A percentile compares a stretch with the other conserved stretches of the same genome.
These are phyloP conservation scores for Ceratobasidium sp. DNA, from an alignment of 1,284 basidiomycete species.

Conservation along the genomic window DNA sequence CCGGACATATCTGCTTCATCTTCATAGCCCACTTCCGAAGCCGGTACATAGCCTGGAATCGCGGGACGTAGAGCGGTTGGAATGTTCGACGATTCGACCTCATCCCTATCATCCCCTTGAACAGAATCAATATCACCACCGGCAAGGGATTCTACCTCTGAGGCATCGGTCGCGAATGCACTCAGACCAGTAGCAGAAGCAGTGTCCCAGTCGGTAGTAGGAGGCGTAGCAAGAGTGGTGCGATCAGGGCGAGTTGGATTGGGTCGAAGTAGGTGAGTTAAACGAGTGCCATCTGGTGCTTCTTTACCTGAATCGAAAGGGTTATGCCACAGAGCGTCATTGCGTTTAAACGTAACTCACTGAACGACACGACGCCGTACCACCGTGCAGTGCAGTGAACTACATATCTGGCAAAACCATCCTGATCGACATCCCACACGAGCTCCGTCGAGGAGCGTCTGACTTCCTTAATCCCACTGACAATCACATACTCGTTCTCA, in stretches of 20 bases:
- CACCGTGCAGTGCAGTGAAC: slow-evolving; percentile 84
- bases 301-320: slow-evolving; percentile 72
- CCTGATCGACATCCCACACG: slow-evolving; percentile 76
- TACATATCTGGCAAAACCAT: slow-evolving; percentile 79
- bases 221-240: slow-evolving; percentile 73
- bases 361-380: slow-evolving; percentile 81
- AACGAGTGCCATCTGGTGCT: slow-evolving; percentile 65
- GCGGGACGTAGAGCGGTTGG: slow-evolving; percentile 19
- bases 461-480: slow-evolving; percentile 69
- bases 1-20: slow-evolving; percentile 38
- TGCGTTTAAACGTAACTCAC: slow-evolving; percentile 62
- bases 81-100: slow-evolving; percentile 4
- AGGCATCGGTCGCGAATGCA: slow-evolving; percentile 47
- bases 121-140: slow-evolving; percentile 35
- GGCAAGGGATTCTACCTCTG: slow-evolving; percentile 47
- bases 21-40: slow-evolving; percentile 30
- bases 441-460: slow-evolving; percentile 73
- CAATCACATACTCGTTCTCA: slow-evolving; percentile 67
- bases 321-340: slow-evolving; percentile 29
- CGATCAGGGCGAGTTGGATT: slow-evolving; percentile 74
- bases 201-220: slow-evolving; percentile 63
- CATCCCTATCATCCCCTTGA: slow-evolving; percentile 27
- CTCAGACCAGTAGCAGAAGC: slow-evolving; percentile 46
- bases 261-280: slow-evolving; percentile 82
- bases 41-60: slow-evolving; percentile 15